Evolutionary conservation across 768 basidiomycete genomes (phyloP).

Genomic region (Leccinellum albellum): DNA sequence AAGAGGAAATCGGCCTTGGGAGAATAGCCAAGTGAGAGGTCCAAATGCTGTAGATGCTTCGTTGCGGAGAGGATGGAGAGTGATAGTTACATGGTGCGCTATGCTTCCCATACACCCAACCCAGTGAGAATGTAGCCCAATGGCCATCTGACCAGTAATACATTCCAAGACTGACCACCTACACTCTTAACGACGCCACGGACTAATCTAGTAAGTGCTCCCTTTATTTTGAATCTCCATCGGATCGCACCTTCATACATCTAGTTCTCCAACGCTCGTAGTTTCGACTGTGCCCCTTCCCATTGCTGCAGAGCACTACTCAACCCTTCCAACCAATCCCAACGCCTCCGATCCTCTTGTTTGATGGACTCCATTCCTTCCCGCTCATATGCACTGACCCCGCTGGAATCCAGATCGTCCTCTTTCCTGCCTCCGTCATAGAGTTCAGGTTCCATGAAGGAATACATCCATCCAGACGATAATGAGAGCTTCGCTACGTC

Average conservation of each 20-base stretch:
- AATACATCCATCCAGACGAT: not conserved
- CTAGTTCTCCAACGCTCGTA: not conserved
- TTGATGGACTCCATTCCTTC: slow-evolving; percentile 18
- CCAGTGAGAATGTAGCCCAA: no score
- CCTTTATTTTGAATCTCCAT: no score
- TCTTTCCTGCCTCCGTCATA: slow-evolving; percentile 20
- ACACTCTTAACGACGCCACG: no score
- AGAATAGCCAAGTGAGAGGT: no score
- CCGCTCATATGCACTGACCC: slow-evolving; percentile 9
- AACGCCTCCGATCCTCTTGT: slow-evolving; percentile 10
- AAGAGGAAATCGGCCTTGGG: no score
- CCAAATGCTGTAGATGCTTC: no score
- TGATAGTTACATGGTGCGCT: no score
- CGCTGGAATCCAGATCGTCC: slow-evolving; percentile 6
- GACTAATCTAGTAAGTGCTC: no score
- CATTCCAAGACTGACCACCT: no score
- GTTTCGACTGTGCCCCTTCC: slow-evolving; percentile 15
- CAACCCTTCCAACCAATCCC: slow-evolving; percentile 12
- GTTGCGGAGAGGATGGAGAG: no score
- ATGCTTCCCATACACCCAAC: no score
- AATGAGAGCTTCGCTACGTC: slow-evolving; percentile 14
- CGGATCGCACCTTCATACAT: not conserved
- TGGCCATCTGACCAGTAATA: no score
- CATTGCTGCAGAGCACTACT: slow-evolving; percentile 9
- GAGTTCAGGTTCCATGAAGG: slow-evolving; percentile 15